Evolutionary conservation across 441 rosid species (phyloP).

Genomic region (Populus hybrid): DNA sequence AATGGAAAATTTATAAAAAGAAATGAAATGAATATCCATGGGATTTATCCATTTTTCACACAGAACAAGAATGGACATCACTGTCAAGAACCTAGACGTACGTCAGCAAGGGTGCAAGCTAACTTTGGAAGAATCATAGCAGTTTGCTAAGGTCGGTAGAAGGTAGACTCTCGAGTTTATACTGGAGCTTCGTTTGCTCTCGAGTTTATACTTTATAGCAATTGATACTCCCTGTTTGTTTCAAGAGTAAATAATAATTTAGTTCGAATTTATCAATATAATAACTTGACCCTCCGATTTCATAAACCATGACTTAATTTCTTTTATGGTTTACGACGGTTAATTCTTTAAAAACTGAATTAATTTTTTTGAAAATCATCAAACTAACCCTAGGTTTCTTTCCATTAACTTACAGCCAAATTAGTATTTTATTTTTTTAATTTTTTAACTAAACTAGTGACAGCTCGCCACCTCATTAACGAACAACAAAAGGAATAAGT

Average conservation of each 20-base stretch:
- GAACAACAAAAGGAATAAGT: not conserved
- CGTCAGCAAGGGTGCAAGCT: not conserved
- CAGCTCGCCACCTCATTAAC: not conserved
- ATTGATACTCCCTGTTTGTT: not conserved
- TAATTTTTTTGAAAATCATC: not conserved
- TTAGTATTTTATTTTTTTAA: not conserved
- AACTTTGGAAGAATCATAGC: not conserved
- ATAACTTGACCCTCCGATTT: not conserved
- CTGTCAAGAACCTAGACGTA: not conserved
- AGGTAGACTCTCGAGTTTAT: too few species aligned
- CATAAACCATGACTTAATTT: not conserved
- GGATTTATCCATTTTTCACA: not conserved
- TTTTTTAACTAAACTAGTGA: not conserved
- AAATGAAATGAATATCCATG: not conserved
- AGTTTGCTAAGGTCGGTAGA: not conserved
- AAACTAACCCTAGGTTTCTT: not conserved
- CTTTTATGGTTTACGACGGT: not conserved
- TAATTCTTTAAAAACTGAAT: not conserved
- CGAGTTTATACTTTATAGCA: not conserved
- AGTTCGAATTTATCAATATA: not conserved
- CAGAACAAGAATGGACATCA: not conserved
- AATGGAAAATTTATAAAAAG: too few species aligned
- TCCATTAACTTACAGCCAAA: not conserved
- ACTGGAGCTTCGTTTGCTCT: too few species aligned
- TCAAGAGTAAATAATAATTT: not conserved